phyloP scores from a whole-genome alignment of 495 filamentous ascomycete genomes.

The Penicillium psychrofluorescens region DNA sequence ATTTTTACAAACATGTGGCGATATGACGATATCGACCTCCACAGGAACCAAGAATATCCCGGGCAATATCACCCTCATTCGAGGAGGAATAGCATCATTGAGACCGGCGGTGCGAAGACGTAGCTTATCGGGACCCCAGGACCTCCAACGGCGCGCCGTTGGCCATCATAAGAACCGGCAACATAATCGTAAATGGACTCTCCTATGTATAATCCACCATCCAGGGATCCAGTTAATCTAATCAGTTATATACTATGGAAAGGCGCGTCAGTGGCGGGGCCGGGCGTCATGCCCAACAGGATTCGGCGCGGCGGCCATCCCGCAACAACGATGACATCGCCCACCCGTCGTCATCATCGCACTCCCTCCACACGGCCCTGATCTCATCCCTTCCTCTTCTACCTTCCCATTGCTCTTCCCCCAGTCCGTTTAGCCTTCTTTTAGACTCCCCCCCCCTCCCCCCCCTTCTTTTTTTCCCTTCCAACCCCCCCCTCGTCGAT shows the following conservation, averaged over 20 bases:
- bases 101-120: too few species aligned
- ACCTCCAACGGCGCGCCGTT: too few species aligned
- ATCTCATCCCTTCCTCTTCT: constrained; percentile 41
- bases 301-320: not conserved
- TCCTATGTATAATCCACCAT: too few species aligned
- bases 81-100: too few species aligned
- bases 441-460: not conserved
- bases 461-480: not conserved
- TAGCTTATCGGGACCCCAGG: too few species aligned
- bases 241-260: not conserved
- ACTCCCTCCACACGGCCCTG: constrained; percentile 73
- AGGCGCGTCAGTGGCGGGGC: constrained; percentile 9
- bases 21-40: constrained; percentile 7
- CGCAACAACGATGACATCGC: constrained; percentile 20
- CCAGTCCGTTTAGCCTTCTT: constrained; percentile 1
- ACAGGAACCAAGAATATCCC: constrained; percentile 1
- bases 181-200: too few species aligned
- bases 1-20: not conserved
- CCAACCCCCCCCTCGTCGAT: too few species aligned
- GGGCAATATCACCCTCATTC: not conserved
- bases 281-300: not conserved
- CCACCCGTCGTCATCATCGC: constrained; percentile 49
- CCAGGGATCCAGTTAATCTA: too few species aligned
- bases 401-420: not conserved
- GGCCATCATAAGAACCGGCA: too few species aligned